These are phyloP conservation scores for Yamadazyma paraphyllophila DNA, from an alignment of 805 yeast genomes.

Conservation along the genomic window DNA sequence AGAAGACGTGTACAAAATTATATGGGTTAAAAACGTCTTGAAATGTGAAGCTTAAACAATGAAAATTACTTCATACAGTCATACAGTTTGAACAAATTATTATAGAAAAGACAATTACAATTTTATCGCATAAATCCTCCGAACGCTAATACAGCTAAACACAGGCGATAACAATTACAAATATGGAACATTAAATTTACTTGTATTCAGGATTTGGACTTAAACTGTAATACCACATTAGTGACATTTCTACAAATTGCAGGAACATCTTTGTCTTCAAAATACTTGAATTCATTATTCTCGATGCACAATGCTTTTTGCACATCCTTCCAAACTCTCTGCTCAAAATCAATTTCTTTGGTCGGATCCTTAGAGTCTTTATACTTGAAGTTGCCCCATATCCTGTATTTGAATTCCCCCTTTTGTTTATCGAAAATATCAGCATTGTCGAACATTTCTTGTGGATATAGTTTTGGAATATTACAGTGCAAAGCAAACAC, in stretches of 20 bases:
- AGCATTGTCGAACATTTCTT: slow-evolving; percentile 19
- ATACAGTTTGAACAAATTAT: no score
- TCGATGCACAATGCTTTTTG: slow-evolving; percentile 22
- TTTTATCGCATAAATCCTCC: no score
- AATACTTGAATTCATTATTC: slow-evolving; percentile 22
- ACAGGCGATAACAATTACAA: no score
- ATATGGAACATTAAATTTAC: no score
- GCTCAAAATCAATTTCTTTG: slow-evolving; percentile 23
- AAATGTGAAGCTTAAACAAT: no score
- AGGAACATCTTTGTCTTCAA: slow-evolving; percentile 15
- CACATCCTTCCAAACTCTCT: slow-evolving; percentile 27
- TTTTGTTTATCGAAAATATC: slow-evolving; percentile 23
- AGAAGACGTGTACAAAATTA: no score
- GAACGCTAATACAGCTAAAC: no score
- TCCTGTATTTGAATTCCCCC: slow-evolving; percentile 21
- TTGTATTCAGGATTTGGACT: no score
- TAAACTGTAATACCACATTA: slow-evolving; percentile 13
- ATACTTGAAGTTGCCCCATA: slow-evolving; percentile 21
- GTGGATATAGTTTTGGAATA: slow-evolving; percentile 32
- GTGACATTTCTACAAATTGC: slow-evolving; percentile 2
- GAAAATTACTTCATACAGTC: no score
- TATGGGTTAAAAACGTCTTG: no score
- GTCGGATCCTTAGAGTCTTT: slow-evolving; percentile 1
- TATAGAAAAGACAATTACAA: no score
- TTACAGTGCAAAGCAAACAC: slow-evolving; percentile 32